Evolutionary conservation across 176 grass and related monocot species (phyloP), one percentile per base, ranked within the genome.

Genomic region (Eremochloa ophiuroides): DNA sequence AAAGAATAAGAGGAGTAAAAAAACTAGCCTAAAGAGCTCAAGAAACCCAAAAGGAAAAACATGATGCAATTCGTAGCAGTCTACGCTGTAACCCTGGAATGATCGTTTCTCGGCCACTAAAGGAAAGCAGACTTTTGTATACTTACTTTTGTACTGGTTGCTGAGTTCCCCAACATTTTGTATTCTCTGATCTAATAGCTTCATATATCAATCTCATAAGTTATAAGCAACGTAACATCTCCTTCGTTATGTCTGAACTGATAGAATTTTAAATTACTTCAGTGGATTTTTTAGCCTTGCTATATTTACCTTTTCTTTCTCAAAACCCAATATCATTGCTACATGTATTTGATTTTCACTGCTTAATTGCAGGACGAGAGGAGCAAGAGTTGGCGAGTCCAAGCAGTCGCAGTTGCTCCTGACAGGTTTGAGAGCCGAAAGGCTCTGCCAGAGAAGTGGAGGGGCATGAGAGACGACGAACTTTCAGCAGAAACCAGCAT

Each of bases 341-440:
- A 11, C 38, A 16, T 4, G 6, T 44, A 85, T 82, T 44, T 82
- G 35, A 59, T 47, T 66, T 65, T 3, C 14, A 10, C 18, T 0
- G 56, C 31, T 5, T 75, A 64, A 84, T 60, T 91, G 47, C 78
- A 98, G 95, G 95, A 98, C 88, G 93, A 93, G 70, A 91, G 93
- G 82, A 89, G 88, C 78, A 85, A 88, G 81, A 69, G 83, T 64
- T 98, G 95, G 95, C 85, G 95, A 80, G 95, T 95, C 63, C 95
- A 98, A 80, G 93, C 95, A 23, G 92, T 98, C 13, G 47, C 86
- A 8, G 79, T 95, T 71, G 85, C 95, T 50, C 95, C 93, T 0
- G 90, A 98, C 53, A 98, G 76, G 47, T 98, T 95, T 0, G 95
- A 95, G 79, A 95, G 86, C 78, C 74, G 95, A 80, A 91, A 91